Percentiles rank a stretch among this genome's conserved stretches.
These are phyloP conservation scores for Triticum turgidum DNA, from an alignment of 176 grass and related monocot genomes.

Conservation along the genomic window DNA sequence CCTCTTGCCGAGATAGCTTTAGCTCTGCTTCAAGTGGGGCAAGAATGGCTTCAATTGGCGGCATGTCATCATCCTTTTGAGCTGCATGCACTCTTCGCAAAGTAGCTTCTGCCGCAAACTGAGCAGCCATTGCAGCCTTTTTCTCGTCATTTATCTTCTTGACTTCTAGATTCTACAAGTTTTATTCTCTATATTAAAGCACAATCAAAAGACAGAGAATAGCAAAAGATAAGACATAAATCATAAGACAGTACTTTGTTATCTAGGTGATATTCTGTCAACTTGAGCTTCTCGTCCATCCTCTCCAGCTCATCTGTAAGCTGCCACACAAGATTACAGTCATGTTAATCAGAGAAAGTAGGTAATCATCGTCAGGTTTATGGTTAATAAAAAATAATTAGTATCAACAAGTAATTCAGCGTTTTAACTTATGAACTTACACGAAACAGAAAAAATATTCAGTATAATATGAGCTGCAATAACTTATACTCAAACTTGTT, in stretches of 20 bases:
- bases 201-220: constrained; percentile 5
- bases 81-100: constrained; percentile 94
- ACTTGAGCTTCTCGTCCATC: constrained; percentile 82
- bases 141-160: constrained; percentile 99
- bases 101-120: constrained; percentile 94
- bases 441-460: neutral
- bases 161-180: constrained; percentile 84
- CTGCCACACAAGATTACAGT: constrained; percentile 50
- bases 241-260: constrained; percentile 58
- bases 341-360: constrained; percentile 13
- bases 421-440: constrained; percentile 21
- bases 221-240: constrained; percentile 15
- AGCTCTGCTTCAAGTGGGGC: constrained; percentile 96
- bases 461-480: constrained; percentile 5
- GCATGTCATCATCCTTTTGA: constrained; percentile 99
- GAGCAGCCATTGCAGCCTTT: constrained; percentile 77
- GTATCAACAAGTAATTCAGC: constrained; percentile 5
- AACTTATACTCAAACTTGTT: neutral
- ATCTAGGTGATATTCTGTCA: constrained; percentile 80
- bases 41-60: constrained; percentile 99
- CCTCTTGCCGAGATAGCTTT: constrained; percentile 93
- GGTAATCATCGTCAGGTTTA: constrained; percentile 5
- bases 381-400: neutral
- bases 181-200: constrained; percentile 15
- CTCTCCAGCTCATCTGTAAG: constrained; percentile 90